These are phyloP conservation scores for Trichoderma reesei DNA, from an alignment of 495 filamentous ascomycete genomes.

Conservation along the genomic window DNA sequence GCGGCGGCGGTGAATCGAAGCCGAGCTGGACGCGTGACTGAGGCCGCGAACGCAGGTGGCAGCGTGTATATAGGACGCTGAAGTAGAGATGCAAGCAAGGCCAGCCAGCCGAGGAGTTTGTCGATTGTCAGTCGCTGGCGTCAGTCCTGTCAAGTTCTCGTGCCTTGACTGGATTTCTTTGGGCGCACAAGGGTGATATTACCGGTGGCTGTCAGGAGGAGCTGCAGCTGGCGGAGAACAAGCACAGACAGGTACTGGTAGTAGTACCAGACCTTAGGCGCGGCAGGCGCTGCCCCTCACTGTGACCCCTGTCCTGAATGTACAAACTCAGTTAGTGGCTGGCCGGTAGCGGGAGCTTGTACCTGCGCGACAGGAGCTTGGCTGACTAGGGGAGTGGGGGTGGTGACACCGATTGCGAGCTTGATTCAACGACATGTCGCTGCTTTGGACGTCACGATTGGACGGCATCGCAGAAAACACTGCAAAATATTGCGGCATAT, in stretches of 20 bases:
- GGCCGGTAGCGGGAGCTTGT: background rate
- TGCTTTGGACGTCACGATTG: background rate
- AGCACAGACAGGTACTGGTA: too few species aligned
- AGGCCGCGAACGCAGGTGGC: background rate
- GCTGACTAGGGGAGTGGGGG: constrained; percentile 1
- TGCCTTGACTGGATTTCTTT: too few species aligned
- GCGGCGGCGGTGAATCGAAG: background rate
- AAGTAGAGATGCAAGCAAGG: too few species aligned
- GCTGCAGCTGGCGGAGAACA: background rate
- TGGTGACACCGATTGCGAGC: background rate
- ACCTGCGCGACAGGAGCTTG: background rate
- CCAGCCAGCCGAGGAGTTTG: too few species aligned
- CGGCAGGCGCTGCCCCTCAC: background rate
- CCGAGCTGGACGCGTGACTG: background rate
- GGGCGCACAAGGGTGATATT: too few species aligned
- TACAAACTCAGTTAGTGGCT: constrained; percentile 1
- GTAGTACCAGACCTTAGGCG: too few species aligned
- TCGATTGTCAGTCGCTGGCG: background rate
- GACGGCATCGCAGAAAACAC: background rate
- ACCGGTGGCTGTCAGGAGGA: background rate
- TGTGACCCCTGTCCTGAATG: background rate
- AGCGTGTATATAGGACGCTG: background rate
- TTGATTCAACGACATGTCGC: constrained; percentile 6
- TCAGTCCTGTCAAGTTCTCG: too few species aligned
- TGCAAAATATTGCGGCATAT: background rate